These are phyloP conservation scores for Malus sylvestris DNA, from an alignment of 306 rosid species.

Conservation along the genomic window DNA sequence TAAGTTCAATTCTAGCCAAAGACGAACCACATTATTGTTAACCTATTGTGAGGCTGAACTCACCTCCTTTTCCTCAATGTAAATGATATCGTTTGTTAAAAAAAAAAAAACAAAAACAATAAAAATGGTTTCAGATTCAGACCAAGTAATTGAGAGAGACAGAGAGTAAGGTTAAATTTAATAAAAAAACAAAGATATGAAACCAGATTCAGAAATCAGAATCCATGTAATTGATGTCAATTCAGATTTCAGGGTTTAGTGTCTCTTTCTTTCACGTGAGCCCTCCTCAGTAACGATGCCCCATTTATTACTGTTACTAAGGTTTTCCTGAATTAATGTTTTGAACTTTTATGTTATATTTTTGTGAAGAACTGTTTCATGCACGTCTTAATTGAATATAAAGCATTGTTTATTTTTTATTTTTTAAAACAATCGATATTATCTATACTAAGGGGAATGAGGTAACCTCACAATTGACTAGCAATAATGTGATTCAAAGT, in stretches of 20 bases:
- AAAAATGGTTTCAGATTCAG: not conserved
- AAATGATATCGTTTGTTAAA: too few relatives aligned
- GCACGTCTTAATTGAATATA: too few relatives aligned
- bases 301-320: not conserved
- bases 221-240: not conserved
- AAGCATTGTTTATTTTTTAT: too few relatives aligned
- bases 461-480: too few relatives aligned
- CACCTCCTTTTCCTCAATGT: accelerated
- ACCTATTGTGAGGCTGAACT: accelerated
- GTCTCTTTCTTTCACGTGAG: conserved; percentile 10
- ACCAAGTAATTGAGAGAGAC: not conserved
- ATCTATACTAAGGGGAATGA: too few relatives aligned
- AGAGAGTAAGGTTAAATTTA: not conserved
- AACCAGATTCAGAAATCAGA: not conserved
- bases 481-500: too few relatives aligned
- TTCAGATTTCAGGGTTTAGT: conserved; percentile 6
- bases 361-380: too few relatives aligned
- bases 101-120: too few relatives aligned
- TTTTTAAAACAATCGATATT: too few relatives aligned
- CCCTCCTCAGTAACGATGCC: conserved; percentile 4
- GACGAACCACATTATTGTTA: accelerated
- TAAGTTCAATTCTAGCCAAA: too few relatives aligned
- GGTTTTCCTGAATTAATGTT: too few relatives aligned
- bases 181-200: not conserved
- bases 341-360: too few relatives aligned